Conservation (phyloP, 495 filamentous ascomycete genomes). For the Neurospora discreta region DNA sequence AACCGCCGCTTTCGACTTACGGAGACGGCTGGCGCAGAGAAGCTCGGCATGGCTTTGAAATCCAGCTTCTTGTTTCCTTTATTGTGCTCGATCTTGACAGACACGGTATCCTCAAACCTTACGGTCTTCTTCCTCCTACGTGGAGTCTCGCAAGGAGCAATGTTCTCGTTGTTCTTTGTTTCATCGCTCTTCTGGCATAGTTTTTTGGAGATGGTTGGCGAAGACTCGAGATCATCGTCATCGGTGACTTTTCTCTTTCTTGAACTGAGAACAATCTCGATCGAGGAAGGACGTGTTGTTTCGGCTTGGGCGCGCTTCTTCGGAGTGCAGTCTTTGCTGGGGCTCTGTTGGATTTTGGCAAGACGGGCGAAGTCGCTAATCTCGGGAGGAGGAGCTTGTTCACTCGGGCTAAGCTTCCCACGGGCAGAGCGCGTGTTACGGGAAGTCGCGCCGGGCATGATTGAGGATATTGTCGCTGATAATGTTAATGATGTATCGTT, state of each 20-base stretch:
- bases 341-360: conserved; percentile 23
- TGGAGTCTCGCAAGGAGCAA: conserved; percentile 2
- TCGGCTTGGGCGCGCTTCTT: conserved; percentile 8
- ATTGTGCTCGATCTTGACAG: not conserved
- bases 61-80: not conserved
- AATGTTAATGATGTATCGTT: not conserved
- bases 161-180: not conserved
- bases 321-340: conserved; percentile 18
- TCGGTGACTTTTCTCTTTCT: conserved; percentile 21
- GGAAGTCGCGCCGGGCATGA: conserved; percentile 22
- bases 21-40: not conserved
- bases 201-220: conserved; percentile 15
- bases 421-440: conserved; percentile 15
- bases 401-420: conserved; percentile 13
- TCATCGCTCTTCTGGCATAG: conserved; percentile 9
- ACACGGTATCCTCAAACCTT: conserved; percentile 13
- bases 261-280: conserved; percentile 21
- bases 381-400: conserved; percentile 3
- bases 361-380: conserved; percentile 30
- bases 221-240: conserved; percentile 5
- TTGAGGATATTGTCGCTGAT: conserved; percentile 1
- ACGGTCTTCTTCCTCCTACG: conserved; percentile 19
- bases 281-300: conserved; percentile 12
- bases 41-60: not conserved
- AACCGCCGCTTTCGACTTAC: conserved; percentile 12